phyloP scores from a whole-genome alignment of 2,329 filamentous ascomycete species.

The Aspergillus sp. region DNA sequence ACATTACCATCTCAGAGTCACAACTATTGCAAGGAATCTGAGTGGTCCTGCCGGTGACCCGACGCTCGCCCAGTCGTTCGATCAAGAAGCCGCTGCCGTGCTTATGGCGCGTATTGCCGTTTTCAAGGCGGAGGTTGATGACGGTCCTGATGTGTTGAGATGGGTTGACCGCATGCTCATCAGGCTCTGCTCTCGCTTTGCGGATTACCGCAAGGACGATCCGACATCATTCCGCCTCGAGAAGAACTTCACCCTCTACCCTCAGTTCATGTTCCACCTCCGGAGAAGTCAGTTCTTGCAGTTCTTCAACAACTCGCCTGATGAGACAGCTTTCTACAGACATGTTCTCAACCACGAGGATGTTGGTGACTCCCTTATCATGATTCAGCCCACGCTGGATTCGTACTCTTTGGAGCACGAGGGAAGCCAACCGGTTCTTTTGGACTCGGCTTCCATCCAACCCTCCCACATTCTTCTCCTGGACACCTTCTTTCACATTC shows the following conservation, averaged over 20 bases:
- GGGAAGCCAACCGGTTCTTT: constrained; percentile 82
- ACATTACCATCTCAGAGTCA: constrained; percentile 92
- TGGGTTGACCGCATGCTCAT: constrained; percentile 99
- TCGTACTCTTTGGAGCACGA: constrained; percentile 97
- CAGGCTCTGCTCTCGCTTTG: constrained; percentile 89
- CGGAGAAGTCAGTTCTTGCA: constrained; percentile 95
- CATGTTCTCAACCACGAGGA: constrained; percentile 97
- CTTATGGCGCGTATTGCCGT: constrained; percentile 99
- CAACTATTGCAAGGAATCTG: constrained; percentile 84
- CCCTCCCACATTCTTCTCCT: constrained; percentile 88
- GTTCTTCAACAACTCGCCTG: constrained; percentile 98
- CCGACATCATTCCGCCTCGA: constrained; percentile 93
- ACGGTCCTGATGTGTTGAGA: constrained; percentile 93
- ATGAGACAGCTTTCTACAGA: constrained; percentile 98
- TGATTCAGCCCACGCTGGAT: constrained; percentile 97
- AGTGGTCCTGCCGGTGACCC: constrained; percentile 93
- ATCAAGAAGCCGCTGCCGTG: constrained; percentile 95
- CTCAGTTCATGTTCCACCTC: constrained; percentile 99
- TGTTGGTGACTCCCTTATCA: constrained; percentile 91
- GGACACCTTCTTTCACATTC: constrained; percentile 98
- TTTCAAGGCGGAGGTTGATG: constrained; percentile 97
- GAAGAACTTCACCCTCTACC: constrained; percentile 98
- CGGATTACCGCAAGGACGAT: constrained; percentile 97
- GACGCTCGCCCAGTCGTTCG: constrained; percentile 92
- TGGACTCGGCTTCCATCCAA: constrained; percentile 95